Evolutionary conservation across 2,329 filamentous ascomycete genomes (phyloP).

Genomic region (Xylariaceae sp.): DNA sequence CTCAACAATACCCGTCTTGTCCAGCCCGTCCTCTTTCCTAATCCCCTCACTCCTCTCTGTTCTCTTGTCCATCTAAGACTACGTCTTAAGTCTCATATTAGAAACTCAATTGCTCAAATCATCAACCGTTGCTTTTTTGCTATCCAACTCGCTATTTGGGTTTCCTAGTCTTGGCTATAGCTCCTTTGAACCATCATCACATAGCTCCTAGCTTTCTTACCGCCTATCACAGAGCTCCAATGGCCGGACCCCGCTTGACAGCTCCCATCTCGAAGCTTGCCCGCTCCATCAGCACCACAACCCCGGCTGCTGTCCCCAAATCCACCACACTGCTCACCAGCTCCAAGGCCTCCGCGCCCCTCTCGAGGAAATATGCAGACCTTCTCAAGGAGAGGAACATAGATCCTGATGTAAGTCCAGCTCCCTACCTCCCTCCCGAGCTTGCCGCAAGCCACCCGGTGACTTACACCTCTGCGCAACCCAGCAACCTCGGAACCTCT

Average conservation of each 20-base stretch:
- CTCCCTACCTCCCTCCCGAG: no score
- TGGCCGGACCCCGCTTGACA: slow-evolving; percentile 38
- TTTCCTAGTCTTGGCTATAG: no score
- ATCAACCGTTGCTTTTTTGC: not conserved
- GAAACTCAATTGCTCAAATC: not conserved
- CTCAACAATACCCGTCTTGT: slow-evolving; percentile 20
- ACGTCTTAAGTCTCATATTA: not conserved
- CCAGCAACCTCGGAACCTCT: slow-evolving; percentile 37
- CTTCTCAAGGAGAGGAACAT: slow-evolving; percentile 39
- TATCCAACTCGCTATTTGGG: not conserved
- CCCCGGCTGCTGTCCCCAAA: slow-evolving; percentile 27
- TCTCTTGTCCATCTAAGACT: slow-evolving; percentile 5
- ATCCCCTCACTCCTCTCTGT: not conserved
- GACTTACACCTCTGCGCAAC: slow-evolving; percentile 29
- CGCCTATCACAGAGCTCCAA: slow-evolving; percentile 15
- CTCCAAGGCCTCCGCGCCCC: slow-evolving; percentile 33
- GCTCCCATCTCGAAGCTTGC: slow-evolving; percentile 35
- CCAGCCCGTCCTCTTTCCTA: not conserved
- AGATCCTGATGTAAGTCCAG: slow-evolving; percentile 39
- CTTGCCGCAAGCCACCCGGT: no score
- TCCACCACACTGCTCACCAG: slow-evolving; percentile 33
- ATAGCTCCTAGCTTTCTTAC: not conserved
- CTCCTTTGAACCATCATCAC: not conserved
- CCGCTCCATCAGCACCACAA: slow-evolving; percentile 37
- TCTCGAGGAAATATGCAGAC: slow-evolving; percentile 41